phyloP scores from a whole-genome alignment of 306 rosid genomes.

The Senna tora region DNA sequence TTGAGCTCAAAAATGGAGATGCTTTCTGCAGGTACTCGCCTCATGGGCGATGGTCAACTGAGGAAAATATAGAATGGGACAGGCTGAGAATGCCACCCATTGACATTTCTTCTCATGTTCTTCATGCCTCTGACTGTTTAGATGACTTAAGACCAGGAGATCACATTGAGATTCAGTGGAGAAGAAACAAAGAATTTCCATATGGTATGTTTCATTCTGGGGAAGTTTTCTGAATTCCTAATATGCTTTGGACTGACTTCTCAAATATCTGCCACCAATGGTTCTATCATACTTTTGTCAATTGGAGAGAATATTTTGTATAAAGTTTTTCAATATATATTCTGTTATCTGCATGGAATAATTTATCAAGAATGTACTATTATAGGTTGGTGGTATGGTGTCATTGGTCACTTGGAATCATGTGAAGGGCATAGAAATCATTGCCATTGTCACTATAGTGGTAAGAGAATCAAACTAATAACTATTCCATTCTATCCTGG shows the following conservation, averaged over 20 bases:
- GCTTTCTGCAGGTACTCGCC: slow-evolving; percentile 54
- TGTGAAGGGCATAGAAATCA: slow-evolving; percentile 42
- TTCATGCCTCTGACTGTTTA: slow-evolving; percentile 56
- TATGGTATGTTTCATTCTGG: slow-evolving; percentile 46
- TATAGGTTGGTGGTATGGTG: slow-evolving; percentile 75
- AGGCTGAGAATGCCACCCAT: slow-evolving; percentile 64
- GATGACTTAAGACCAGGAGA: slow-evolving; percentile 62
- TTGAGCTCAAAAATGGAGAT: slow-evolving; percentile 12
- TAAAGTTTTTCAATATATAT: not conserved
- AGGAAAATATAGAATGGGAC: slow-evolving; percentile 61
- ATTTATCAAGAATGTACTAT: not conserved
- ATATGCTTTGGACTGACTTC: not conserved
- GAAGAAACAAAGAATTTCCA: slow-evolving; percentile 61
- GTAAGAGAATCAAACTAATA: slow-evolving; percentile 41
- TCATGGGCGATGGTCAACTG: slow-evolving; percentile 52
- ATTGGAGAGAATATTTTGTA: not conserved
- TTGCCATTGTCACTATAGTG: slow-evolving; percentile 55
- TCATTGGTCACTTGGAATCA: slow-evolving; percentile 55
- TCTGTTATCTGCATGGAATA: not conserved
- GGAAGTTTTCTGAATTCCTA: not conserved
- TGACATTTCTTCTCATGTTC: slow-evolving; percentile 50
- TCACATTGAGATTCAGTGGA: slow-evolving; percentile 76
- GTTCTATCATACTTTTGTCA: not conserved
- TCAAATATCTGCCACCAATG: not conserved
- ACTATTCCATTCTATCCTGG: slow-evolving; percentile 9